Conservation (phyloP, 345 rosid species). For the Lumnitzera littorea region DNA sequence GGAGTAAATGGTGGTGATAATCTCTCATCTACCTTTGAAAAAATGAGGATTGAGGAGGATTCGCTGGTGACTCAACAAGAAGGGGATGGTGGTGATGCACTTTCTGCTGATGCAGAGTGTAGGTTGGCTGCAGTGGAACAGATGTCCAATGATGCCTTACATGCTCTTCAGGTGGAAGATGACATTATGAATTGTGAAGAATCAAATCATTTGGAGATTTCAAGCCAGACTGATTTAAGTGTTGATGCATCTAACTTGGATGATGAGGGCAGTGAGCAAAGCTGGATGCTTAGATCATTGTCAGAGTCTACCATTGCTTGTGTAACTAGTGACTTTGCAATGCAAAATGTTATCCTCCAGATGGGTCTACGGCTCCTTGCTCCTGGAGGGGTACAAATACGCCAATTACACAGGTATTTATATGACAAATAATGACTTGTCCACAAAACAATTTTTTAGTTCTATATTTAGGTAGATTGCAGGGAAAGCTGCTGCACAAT, state of each 20-base stretch:
- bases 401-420: slow-evolving; percentile 71
- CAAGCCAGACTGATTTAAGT: slow-evolving; percentile 48
- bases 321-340: slow-evolving; percentile 85
- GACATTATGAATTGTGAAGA: slow-evolving; percentile 24
- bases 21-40: slow-evolving; percentile 42
- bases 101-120: slow-evolving; percentile 13
- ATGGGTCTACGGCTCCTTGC: slow-evolving; percentile 91
- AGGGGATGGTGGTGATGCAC: slow-evolving; percentile 14
- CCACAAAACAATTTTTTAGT: not conserved
- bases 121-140: slow-evolving; percentile 4
- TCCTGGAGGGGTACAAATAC: slow-evolving; percentile 89
- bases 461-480: not conserved
- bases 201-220: slow-evolving; percentile 34
- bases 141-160: slow-evolving; percentile 9
- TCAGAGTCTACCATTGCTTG: slow-evolving; percentile 96
- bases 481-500: no score
- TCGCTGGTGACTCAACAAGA: slow-evolving; percentile 34
- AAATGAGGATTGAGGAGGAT: slow-evolving; percentile 72
- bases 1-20: slow-evolving; percentile 23
- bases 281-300: slow-evolving; percentile 76
- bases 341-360: slow-evolving; percentile 96
- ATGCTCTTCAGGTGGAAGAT: slow-evolving; percentile 11
- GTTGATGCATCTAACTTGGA: slow-evolving; percentile 46
- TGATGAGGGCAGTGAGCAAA: slow-evolving; percentile 77
- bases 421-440: slow-evolving; percentile 1